Percentiles rank a stretch among this genome's conserved stretches.
These are phyloP conservation scores for Brettanomyces naardenensis DNA, from an alignment of 805 yeast genomes.

Conservation along the genomic window DNA sequence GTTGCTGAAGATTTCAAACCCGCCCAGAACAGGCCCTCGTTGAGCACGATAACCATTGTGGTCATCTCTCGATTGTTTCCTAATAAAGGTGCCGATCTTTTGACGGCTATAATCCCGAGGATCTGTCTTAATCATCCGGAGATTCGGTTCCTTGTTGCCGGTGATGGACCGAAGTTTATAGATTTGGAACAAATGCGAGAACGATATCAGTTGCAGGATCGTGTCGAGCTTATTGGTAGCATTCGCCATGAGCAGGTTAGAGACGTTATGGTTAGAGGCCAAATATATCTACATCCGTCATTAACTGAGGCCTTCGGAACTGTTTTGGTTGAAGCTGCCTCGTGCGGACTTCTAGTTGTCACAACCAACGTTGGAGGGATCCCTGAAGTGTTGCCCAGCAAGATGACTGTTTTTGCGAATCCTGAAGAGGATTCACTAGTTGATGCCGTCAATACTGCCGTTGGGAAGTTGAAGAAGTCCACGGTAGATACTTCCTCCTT, in stretches of 20 bases:
- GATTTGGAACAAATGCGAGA: slow-evolving; percentile 96
- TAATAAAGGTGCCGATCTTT: slow-evolving; percentile 91
- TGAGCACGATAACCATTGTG: slow-evolving; percentile 63
- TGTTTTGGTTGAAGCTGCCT: slow-evolving; percentile 93
- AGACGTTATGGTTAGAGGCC: slow-evolving; percentile 88
- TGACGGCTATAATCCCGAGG: slow-evolving; percentile 77
- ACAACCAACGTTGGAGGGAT: slow-evolving; percentile 97
- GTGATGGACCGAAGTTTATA: slow-evolving; percentile 93
- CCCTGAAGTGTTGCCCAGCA: slow-evolving; percentile 88
- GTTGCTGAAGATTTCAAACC: slow-evolving; percentile 76
- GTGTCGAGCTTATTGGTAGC: slow-evolving; percentile 80
- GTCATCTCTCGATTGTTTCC: slow-evolving; percentile 87
- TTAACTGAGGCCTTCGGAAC: slow-evolving; percentile 98
- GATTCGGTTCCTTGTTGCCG: slow-evolving; percentile 82
- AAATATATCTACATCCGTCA: slow-evolving; percentile 88
- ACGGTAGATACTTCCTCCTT: slow-evolving; percentile 65
- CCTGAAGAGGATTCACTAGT: slow-evolving; percentile 83
- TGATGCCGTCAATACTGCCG: slow-evolving; percentile 64
- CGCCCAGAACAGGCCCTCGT: slow-evolving; percentile 20
- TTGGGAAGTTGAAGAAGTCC: slow-evolving; percentile 46
- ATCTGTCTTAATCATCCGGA: slow-evolving; percentile 57
- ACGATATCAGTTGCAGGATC: slow-evolving; percentile 71
- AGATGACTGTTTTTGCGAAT: slow-evolving; percentile 87
- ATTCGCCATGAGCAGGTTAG: slow-evolving; percentile 90
- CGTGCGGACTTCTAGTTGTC: slow-evolving; percentile 88